Evolutionary conservation across 371 early-diverging fungal genomes (phyloP), one percentile per base, ranked within the genome.

Genomic region (Dinochytrium kinnereticum): DNA sequence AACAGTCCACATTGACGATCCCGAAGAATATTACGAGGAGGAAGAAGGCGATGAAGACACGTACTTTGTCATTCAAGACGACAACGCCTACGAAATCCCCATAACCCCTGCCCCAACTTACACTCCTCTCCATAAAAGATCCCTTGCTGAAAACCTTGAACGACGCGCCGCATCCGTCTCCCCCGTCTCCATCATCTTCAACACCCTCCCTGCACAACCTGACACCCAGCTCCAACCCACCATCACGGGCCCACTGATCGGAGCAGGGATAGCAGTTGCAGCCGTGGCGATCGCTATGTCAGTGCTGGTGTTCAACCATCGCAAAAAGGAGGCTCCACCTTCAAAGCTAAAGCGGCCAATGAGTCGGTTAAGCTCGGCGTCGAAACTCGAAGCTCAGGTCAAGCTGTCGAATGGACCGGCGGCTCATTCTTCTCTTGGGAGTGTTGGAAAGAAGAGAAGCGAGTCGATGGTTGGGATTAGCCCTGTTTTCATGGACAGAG

Each of bases 401-500:
- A 61, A 15, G 34, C 17, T 34, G 19, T 5, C 13, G 61, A 28
- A 34, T 36, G 13, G n/a, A 21, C 55, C 13, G 7, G 55, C 26
- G 13, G 55, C 55, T 5, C n/a, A 26, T n/a, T 13, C n/a, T 5
- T n/a, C n/a, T 5, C 24, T 13, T 13, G 49, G 21, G 21, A 24
- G 21, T 10, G 26, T 13, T 19, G 61, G 34, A 3, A 36, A 30
- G 24, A 17, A 13, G 61, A 3, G 34, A 15, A 30, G 34, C 3
- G 34, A 3, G 34, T 10, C 36, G 5, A 33, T 7, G 15, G 17
- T 10, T 7, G 7, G 5, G 36, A 15, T 28, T 19, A 37, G 24
- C 10, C 61, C 61, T 7, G 61, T 61, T 3, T 33, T 34, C 61
- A 66, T 44, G 66, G 66, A 66, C 44, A 3, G 44, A 24, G 19